Base-by-base conservation (phyloP, 164 flowering plant species). In the Berberis thunbergii region DNA sequence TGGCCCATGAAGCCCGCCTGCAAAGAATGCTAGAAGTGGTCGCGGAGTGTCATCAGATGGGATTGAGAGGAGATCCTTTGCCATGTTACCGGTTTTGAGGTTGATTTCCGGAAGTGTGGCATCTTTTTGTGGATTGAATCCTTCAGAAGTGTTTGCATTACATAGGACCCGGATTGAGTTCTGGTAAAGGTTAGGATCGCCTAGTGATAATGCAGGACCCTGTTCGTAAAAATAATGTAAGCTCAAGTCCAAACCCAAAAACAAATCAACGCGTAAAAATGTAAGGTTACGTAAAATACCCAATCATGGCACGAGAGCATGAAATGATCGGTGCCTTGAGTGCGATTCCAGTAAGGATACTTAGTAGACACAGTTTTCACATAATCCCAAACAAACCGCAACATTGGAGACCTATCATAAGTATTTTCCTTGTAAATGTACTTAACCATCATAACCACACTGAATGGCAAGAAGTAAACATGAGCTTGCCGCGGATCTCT, bases 121-220 rank as follows among this genome's bases (percentile, higher is more conserved):
- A 63, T 91, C 97, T 56, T 82, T 85, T 49, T 63, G 74, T 2
- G 93, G 91, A 67, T 79, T 72, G 78, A 91, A 91, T 2, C 89
- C 93, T 69, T 91, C 91, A 11, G 96, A 83, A 54, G 85, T 73
- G 75, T 91, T 91, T 69, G 96, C 97, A 61, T 88, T 91, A 77
- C 96, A 91, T 1, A 91, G 66, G 45, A 81, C 93, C 12, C 96
- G 72, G 61, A 91, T 91, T 2, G 89, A 85, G 48, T 71, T 77
- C 74, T 80, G 82, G 79, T 73, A 85, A 41, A 91, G 83, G n/a
- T 62, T 41, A 0, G 76, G 70, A 69, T 77, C 73, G 4, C 78
- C 86, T 11, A 7, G 3, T 45, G 93, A 79, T 13, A 79, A 78
- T 44, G 61, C 63, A 1, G 93, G 93, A 1, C 81, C 97, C 96